Evolutionary conservation across 148 eudicot species (phyloP).

Genomic region (Chenopodium formosanum): DNA sequence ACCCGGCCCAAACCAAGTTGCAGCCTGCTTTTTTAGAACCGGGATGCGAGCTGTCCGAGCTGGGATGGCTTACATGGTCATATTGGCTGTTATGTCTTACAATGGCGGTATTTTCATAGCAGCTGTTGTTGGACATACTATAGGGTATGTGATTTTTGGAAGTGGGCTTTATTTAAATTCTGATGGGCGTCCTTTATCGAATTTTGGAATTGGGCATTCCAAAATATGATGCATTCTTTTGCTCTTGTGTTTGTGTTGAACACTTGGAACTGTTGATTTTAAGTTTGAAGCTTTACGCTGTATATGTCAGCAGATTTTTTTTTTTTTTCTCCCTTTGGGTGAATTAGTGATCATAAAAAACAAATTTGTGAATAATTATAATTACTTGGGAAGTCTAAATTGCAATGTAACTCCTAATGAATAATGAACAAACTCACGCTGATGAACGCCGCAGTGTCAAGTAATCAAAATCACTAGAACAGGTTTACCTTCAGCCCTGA

Average conservation of each 20-base stretch:
- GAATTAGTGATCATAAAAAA: too few species aligned
- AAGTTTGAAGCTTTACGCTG: not conserved
- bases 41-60: constrained; percentile 51
- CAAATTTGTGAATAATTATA: not conserved
- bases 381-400: not conserved
- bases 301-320: not conserved
- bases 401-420: not conserved
- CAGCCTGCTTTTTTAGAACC: constrained; percentile 38
- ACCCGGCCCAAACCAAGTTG: constrained; percentile 48
- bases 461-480: not conserved
- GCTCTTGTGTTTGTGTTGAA: not conserved
- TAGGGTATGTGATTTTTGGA: constrained; percentile 53
- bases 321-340: not conserved
- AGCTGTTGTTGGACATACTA: constrained; percentile 60
- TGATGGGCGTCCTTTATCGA: constrained; percentile 5
- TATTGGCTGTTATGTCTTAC: constrained; percentile 63
- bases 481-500: not conserved
- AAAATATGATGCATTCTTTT: constrained; percentile 18
- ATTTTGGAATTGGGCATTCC: constrained; percentile 16
- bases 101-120: constrained; percentile 73
- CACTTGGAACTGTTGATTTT: too few species aligned
- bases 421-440: not conserved
- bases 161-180: constrained; percentile 29
- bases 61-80: constrained; percentile 61
- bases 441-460: not conserved